These are phyloP conservation scores for Aspergillus caelatus DNA, from an alignment of 2,329 filamentous ascomycete species.

Conservation along the genomic window DNA sequence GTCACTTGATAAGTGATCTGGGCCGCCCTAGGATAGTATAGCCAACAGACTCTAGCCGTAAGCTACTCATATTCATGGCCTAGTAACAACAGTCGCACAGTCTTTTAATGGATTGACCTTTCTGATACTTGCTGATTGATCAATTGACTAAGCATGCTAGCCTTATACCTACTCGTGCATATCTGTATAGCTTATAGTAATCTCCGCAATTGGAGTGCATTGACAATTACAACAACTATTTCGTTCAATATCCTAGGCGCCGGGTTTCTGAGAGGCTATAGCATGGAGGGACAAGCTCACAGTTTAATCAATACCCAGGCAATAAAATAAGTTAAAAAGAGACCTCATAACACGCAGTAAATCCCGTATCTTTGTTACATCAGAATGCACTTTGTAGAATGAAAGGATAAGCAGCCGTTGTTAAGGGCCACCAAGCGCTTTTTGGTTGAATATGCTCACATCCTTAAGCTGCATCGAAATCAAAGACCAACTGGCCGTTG, in stretches of 20 bases:
- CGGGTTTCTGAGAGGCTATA: not conserved
- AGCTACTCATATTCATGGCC: not conserved
- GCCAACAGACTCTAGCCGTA: not conserved
- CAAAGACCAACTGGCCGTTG: slow-evolving; percentile 30
- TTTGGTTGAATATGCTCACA: slow-evolving; percentile 31
- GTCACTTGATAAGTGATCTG: no score
- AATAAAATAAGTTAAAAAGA: not conserved
- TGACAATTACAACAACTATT: not conserved
- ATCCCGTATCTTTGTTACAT: not conserved
- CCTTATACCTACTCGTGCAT: not conserved
- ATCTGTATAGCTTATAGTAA: not conserved
- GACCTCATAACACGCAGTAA: not conserved
- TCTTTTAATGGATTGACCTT: no score
- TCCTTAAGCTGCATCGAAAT: slow-evolving; percentile 37
- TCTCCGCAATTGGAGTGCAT: not conserved
- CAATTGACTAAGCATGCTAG: not conserved
- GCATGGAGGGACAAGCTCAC: not conserved
- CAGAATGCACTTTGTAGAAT: not conserved
- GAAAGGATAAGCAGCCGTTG: not conserved
- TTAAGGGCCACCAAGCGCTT: slow-evolving; percentile 24
- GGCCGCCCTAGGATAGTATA: not conserved
- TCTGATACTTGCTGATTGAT: no score
- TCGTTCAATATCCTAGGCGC: not conserved
- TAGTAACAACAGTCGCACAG: no score
- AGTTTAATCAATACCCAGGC: not conserved